Evolutionary conservation across 116 monocot species (phyloP).

Genomic region (Cymodocea nodosa): DNA sequence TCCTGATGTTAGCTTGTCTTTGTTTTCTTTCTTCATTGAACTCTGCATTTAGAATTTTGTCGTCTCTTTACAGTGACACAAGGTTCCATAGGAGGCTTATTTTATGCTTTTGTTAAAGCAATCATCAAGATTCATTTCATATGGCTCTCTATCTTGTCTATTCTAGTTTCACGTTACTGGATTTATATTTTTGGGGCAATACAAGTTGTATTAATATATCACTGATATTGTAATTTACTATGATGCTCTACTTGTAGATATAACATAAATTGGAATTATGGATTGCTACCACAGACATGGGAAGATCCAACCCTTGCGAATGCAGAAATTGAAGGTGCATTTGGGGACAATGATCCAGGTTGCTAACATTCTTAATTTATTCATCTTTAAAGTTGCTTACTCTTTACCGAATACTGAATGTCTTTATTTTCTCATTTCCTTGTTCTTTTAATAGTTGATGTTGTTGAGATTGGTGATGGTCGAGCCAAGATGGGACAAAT

Average conservation of each 20-base stretch:
- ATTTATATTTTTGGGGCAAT: no score
- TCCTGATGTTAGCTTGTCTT: no score
- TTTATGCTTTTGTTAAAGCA: no score
- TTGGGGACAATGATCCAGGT: conserved; percentile 99
- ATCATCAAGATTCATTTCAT: no score
- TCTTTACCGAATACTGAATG: background rate
- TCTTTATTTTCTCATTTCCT: background rate
- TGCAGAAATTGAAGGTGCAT: conserved; percentile 72
- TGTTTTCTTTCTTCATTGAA: no score
- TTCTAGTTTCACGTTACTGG: no score
- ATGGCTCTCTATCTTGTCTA: no score
- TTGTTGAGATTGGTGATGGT: conserved; percentile 88
- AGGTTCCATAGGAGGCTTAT: no score
- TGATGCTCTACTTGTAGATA: conserved; percentile 29
- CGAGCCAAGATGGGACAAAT: conserved; percentile 73
- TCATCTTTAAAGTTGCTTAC: background rate
- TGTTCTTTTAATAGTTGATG: conserved; percentile 52
- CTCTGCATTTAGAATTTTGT: no score
- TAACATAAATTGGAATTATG: conserved; percentile 98
- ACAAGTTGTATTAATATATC: background rate
- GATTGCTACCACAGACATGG: conserved; percentile 95
- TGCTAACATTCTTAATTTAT: background rate
- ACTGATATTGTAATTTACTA: background rate
- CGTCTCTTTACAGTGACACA: no score
- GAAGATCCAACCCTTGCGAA: conserved; percentile 86